These are phyloP conservation scores for Cenchrus americanus DNA, from an alignment of 176 grass and related monocot species.

Conservation along the genomic window DNA sequence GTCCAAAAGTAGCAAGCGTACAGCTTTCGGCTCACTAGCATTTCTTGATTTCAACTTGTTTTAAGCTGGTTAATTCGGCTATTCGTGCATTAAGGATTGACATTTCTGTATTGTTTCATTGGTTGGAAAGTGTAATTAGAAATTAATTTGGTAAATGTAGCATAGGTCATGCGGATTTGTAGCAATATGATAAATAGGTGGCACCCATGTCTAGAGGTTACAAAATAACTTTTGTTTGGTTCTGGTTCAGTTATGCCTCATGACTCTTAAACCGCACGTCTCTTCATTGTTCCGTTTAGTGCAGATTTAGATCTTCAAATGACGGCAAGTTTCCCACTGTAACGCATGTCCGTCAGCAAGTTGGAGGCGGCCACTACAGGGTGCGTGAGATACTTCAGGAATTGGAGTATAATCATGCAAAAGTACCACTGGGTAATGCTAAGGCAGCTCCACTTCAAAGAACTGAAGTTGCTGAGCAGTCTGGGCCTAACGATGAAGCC, in stretches of 20 bases:
- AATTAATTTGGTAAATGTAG: background rate
- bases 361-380: slow-evolving; percentile 55
- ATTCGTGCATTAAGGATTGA: slow-evolving; percentile 24
- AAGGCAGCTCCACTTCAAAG: slow-evolving; percentile 19
- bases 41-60: slow-evolving; percentile 24
- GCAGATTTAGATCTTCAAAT: slow-evolving; percentile 65
- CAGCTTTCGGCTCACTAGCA: background rate
- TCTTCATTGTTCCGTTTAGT: slow-evolving; percentile 42
- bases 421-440: slow-evolving; percentile 15
- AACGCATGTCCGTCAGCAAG: slow-evolving; percentile 7
- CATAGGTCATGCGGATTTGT: background rate
- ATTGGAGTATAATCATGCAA: slow-evolving; percentile 58
- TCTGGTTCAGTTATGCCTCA: background rate
- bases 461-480: slow-evolving; percentile 28
- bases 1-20: background rate
- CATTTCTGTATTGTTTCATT: background rate
- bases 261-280: slow-evolving; percentile 19
- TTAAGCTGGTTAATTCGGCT: background rate
- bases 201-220: background rate
- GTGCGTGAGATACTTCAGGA: slow-evolving; percentile 62
- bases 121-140: slow-evolving; percentile 6
- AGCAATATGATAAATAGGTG: background rate
- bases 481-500: slow-evolving; percentile 4
- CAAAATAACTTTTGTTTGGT: background rate
- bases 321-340: slow-evolving; percentile 56